phyloP scores from a whole-genome alignment of 495 filamentous ascomycete genomes.

The Trichocladium uniseriatum region DNA sequence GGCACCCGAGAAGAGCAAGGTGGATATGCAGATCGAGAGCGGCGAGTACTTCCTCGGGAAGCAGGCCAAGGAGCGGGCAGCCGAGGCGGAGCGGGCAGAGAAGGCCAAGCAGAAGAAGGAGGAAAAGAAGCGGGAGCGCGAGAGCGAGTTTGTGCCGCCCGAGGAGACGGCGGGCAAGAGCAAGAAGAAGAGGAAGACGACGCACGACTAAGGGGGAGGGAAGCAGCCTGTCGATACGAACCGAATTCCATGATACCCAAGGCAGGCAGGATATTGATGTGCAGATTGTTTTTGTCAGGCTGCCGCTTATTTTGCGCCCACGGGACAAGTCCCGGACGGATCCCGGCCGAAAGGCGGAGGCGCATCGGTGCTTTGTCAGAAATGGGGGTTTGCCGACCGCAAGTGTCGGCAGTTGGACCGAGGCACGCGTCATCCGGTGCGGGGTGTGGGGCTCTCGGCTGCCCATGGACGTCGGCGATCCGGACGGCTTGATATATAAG shows the following conservation, averaged over 20 bases:
- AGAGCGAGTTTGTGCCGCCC: conserved; percentile 78
- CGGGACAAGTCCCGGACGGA: neutral
- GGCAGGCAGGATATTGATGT: conserved; percentile 13
- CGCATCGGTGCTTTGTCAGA: conserved; percentile 2
- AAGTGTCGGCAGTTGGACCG: conserved; percentile 7
- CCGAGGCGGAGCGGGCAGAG: conserved; percentile 68
- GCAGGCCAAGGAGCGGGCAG: conserved; percentile 77
- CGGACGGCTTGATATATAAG: too few species aligned
- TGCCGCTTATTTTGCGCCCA: neutral
- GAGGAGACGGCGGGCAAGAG: conserved; percentile 60
- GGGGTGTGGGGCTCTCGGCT: conserved; percentile 12
- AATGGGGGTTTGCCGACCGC: neutral
- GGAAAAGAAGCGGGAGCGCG: conserved; percentile 77
- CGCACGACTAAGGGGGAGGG: conserved; percentile 32
- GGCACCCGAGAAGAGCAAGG: conserved; percentile 66
- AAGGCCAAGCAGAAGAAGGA: conserved; percentile 74
- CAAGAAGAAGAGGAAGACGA: conserved; percentile 50
- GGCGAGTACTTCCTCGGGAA: conserved; percentile 94
- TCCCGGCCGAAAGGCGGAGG: neutral
- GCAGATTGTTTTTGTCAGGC: neutral
- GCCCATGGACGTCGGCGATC: too few species aligned
- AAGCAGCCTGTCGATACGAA: conserved; percentile 5
- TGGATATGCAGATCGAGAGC: conserved; percentile 94
- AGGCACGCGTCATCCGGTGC: conserved; percentile 20
- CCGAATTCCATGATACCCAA: conserved; percentile 25